phyloP scores from a whole-genome alignment of 805 yeast genomes.

The Huiozyma naganishii region DNA sequence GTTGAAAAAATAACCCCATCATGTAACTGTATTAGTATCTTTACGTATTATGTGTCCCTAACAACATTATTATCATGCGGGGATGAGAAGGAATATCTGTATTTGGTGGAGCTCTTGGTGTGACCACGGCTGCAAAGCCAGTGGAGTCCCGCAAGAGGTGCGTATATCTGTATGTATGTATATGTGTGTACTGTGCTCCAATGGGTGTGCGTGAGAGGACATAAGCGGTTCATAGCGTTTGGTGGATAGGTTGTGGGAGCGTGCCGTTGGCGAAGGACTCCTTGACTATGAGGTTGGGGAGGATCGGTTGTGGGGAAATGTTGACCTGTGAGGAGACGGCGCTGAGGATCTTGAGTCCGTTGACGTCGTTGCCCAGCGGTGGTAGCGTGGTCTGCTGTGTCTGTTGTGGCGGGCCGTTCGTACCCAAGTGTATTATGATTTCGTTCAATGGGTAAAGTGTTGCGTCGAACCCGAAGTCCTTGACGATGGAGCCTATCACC shows the following conservation, averaged over 20 bases:
- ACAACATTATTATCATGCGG: too few relatives aligned
- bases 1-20: not conserved
- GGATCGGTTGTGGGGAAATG: not conserved
- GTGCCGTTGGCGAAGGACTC: constrained; percentile 19
- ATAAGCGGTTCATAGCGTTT: constrained; percentile 7
- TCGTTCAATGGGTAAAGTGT: constrained; percentile 58
- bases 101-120: constrained; percentile 1
- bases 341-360: constrained; percentile 23
- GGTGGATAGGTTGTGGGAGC: constrained; percentile 25
- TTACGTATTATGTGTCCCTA: too few relatives aligned
- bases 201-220: not conserved
- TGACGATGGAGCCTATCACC: constrained; percentile 56
- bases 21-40: too few relatives aligned
- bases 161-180: not conserved
- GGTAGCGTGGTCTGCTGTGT: constrained; percentile 1
- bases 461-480: constrained; percentile 70
- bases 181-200: not conserved
- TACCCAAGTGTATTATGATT: constrained; percentile 25
- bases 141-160: too few relatives aligned
- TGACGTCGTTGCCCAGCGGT: constrained; percentile 15
- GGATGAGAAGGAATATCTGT: not conserved
- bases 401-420: not conserved
- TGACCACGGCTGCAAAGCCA: not conserved
- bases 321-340: constrained; percentile 20
- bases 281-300: constrained; percentile 6